These are phyloP conservation scores for Colletotrichum cereale DNA, from an alignment of 2,329 filamentous ascomycete genomes.

Conservation along the genomic window DNA sequence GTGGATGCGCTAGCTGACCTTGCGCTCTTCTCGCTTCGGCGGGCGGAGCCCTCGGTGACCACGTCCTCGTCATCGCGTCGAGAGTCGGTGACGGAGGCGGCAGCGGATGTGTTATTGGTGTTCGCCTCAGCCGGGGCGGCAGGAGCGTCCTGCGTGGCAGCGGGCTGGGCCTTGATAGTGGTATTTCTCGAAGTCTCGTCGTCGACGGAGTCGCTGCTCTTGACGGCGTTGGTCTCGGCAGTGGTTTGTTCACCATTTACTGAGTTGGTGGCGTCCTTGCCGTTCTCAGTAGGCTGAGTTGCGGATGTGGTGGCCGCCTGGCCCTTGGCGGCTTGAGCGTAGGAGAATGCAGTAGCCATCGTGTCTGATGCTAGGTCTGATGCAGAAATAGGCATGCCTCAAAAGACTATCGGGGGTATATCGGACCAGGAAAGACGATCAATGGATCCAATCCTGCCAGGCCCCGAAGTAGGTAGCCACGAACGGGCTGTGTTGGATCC, in stretches of 20 bases:
- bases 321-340: constrained; percentile 95
- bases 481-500: constrained; percentile 16
- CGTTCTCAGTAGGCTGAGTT: constrained; percentile 47
- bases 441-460: constrained; percentile 36
- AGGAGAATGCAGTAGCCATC: constrained; percentile 81
- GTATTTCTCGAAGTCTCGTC: constrained; percentile 37
- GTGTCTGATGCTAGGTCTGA: constrained; percentile 42
- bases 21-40: constrained; percentile 61
- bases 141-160: constrained; percentile 44
- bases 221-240: constrained; percentile 29
- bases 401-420: constrained; percentile 24
- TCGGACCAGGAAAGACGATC: constrained; percentile 34
- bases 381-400: constrained; percentile 38
- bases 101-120: constrained; percentile 47
- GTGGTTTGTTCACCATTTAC: constrained; percentile 35
- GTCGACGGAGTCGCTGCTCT: constrained; percentile 17
- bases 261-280: constrained; percentile 44
- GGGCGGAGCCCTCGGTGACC: constrained; percentile 56
- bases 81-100: constrained; percentile 54
- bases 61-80: constrained; percentile 55
- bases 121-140: constrained; percentile 33
- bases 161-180: constrained; percentile 28
- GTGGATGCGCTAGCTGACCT: constrained; percentile 73
- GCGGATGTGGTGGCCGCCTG: constrained; percentile 61
- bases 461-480: constrained; percentile 33